Base-by-base conservation (phyloP, 345 rosid genomes). In the Arabidopsis arenosa region DNA sequence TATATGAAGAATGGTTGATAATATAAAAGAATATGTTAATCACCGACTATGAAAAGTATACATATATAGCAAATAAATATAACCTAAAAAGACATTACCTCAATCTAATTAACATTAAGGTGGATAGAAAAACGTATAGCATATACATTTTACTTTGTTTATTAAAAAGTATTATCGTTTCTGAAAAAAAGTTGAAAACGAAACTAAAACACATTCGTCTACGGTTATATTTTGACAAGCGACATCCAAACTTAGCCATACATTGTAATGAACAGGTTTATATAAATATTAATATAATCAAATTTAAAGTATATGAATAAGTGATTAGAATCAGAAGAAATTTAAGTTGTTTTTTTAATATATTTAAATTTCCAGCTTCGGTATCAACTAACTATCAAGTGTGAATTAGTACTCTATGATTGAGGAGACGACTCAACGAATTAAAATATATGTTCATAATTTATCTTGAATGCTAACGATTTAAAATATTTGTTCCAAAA, bases 401-500 rank as follows among this genome's bases (percentile, higher is more conserved):
- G 53, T 51, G 62, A 39, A 52, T 37, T 61, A 40, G 52, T 39
- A 51, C 53, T 62, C 68, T 39, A 40, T 63, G 70, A 52, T 53
- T 63, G 45, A 63, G 23, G 60, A 5, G 55, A 63, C 45, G 63
- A 51, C 70, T 73, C 13, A 30, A 53, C 23, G 36, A 51, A 62
- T 28, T 15, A 2, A 26, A 1, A 5, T 26, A 23, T 28, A 33
- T n/a, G n/a, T n/a, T n/a, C n/a, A n/a, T n/a, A n/a, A n/a, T 11
- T 61, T 39, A 28, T 48, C 30, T 51, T 40, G 47, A 64, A 21
- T 21, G 28, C 58, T 54, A 43, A 32, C 9, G 56, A 73, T 32
- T 58, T 69, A 55, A 40, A 54, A 15, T 40, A 69, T 5, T 32
- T 57, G 74, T 57, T 70, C 32, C 35, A 44, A 44, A 70, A 58